These are phyloP conservation scores for Trichophyton simii DNA, from an alignment of 2,329 filamentous ascomycete species.

Conservation along the genomic window DNA sequence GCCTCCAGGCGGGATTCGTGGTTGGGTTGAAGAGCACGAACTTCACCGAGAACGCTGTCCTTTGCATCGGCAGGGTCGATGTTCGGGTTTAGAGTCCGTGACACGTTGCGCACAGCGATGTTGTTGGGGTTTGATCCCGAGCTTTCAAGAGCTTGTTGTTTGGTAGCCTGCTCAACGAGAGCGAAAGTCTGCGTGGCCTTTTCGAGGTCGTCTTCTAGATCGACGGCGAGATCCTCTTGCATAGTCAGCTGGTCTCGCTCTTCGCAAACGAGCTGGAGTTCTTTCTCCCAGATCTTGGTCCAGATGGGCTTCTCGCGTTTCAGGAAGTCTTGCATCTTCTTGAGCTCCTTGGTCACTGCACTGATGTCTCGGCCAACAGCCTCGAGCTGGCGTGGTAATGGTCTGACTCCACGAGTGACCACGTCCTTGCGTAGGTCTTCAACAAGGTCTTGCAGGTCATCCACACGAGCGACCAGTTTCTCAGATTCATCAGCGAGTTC, in stretches of 20 bases:
- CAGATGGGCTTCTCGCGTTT: conserved; percentile 80
- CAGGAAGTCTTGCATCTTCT: conserved; percentile 88
- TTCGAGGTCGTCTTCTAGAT: conserved; percentile 86
- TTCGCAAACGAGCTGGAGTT: conserved; percentile 88
- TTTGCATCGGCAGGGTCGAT: conserved; percentile 71
- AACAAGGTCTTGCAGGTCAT: conserved; percentile 92
- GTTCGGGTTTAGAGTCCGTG: conserved; percentile 41
- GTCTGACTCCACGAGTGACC: conserved; percentile 80
- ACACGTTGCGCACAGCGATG: conserved; percentile 37
- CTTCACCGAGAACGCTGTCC: conserved; percentile 82
- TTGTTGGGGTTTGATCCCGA: conserved; percentile 28
- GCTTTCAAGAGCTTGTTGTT: conserved; percentile 72
- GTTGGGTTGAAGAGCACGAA: conserved; percentile 84
- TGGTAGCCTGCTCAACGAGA: conserved; percentile 94
- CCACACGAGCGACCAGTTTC: conserved; percentile 77
- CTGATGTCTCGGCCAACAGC: conserved; percentile 78
- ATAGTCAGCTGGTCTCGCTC: conserved; percentile 89
- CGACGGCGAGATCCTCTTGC: conserved; percentile 87
- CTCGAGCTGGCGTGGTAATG: conserved; percentile 80
- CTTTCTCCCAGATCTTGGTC: conserved; percentile 99
- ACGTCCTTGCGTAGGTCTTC: conserved; percentile 97
- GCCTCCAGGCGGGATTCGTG: conserved; percentile 87
- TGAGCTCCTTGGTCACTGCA: conserved; percentile 68
- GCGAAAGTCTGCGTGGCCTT: conserved; percentile 89
- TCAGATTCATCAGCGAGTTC: conserved; percentile 77